Percentiles rank a stretch among this genome's conserved stretches.
Conservation (phyloP, 2,329 filamentous ascomycete species). For the Beauveria caledonica region DNA sequence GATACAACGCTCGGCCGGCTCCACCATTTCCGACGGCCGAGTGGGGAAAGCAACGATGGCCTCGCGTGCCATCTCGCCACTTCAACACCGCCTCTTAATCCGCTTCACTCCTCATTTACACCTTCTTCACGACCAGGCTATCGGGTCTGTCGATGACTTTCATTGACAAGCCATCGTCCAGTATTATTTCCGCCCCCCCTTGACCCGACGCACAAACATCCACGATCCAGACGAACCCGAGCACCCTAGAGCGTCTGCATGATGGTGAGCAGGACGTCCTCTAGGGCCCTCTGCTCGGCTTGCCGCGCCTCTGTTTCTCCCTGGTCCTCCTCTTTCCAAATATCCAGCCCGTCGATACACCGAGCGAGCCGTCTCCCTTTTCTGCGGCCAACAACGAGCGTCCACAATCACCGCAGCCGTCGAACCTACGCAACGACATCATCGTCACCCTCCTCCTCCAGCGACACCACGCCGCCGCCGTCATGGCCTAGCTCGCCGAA, state of each 20-base stretch:
- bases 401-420: neutral
- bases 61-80: too few relatives aligned
- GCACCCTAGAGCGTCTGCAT: neutral
- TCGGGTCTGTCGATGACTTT: too few relatives aligned
- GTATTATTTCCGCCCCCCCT: too few relatives aligned
- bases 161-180: neutral
- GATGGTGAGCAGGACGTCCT: constrained; percentile 1
- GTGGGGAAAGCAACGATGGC: too few relatives aligned
- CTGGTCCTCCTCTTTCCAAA: neutral
- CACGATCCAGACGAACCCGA: neutral
- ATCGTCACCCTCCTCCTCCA: neutral
- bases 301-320: constrained; percentile 1
- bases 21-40: too few relatives aligned
- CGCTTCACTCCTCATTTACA: too few relatives aligned
- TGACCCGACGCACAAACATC: too few relatives aligned
- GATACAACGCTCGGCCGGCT: too few relatives aligned
- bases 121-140: too few relatives aligned
- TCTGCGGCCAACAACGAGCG: neutral
- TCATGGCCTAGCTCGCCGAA: constrained; percentile 39
- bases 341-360: neutral
- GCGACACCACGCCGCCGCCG: constrained; percentile 15
- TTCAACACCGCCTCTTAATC: too few relatives aligned
- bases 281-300: neutral
- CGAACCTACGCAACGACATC: constrained; percentile 5
- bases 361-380: neutral